Conservation (phyloP, 1,139 yeast species). For the Arxiozyma heterogenica region DNA sequence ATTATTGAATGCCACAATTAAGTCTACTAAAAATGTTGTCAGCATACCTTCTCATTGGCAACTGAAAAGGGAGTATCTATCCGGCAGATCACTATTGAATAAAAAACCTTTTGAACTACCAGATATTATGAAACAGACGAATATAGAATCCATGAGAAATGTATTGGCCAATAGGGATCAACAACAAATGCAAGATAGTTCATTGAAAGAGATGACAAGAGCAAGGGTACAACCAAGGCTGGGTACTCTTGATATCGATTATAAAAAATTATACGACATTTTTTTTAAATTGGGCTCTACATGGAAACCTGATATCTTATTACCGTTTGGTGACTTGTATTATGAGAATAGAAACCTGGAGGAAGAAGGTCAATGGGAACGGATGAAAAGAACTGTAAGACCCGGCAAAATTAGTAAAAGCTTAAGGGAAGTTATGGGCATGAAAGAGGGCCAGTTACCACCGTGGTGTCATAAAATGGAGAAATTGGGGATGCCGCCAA, state of each 20-base stretch:
- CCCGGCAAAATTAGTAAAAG: conserved; percentile 64
- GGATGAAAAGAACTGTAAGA: conserved; percentile 33
- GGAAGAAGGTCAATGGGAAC: conserved; percentile 34
- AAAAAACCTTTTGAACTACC: conserved; percentile 73
- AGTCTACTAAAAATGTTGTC: conserved; percentile 56
- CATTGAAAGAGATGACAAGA: conserved; percentile 67
- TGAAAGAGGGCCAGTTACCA: conserved; percentile 55
- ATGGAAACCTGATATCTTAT: conserved; percentile 53
- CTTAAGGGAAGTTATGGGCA: conserved; percentile 60
- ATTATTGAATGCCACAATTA: conserved; percentile 50
- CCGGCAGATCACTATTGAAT: conserved; percentile 62
- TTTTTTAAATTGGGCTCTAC: conserved; percentile 63
- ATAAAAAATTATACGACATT: conserved; percentile 72
- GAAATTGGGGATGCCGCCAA: conserved; percentile 74
- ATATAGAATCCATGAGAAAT: conserved; percentile 80
- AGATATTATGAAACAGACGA: conserved; percentile 67
- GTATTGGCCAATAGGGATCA: conserved; percentile 33
- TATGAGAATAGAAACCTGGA: conserved; percentile 68
- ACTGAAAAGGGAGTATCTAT: conserved; percentile 66
- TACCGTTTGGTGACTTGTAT: conserved; percentile 65
- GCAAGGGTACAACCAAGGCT: conserved; percentile 84
- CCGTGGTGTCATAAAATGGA: conserved; percentile 79
- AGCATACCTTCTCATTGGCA: conserved; percentile 87
- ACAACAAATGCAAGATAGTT: conserved; percentile 41
- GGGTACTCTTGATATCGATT: conserved; percentile 83